Base-by-base conservation (phyloP, 352 stramenopile species). In the Globisporangium viniferum region DNA sequence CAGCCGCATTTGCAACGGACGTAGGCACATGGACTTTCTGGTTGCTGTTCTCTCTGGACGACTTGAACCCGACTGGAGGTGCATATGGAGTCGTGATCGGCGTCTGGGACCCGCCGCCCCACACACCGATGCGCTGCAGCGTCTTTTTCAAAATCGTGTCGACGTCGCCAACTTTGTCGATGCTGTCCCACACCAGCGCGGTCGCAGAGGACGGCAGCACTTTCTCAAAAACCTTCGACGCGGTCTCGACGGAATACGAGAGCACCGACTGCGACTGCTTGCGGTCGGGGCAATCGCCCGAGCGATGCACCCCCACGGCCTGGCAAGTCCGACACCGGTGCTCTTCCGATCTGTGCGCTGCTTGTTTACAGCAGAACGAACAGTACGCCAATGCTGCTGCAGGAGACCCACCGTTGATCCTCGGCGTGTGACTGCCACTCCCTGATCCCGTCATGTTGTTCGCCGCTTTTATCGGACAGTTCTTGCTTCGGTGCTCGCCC, bases 41-140 rank as follows among this genome's bases (percentile, higher is more conserved):
- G 27, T 14, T 70, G 27, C 33, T 51, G 54, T 31, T 61, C 51
- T 33, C 53, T 56, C 24, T 77, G 49, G 35, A 71, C 15, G 33
- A 62, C 60, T 35, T 62, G 58, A 29, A 68, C 33, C 15, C 58
- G 24, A 62, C 31, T 0, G 65, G 66, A 1, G 73, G 68, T 1
- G 80, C 76, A 60, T 91, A 91, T 3, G 87, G 87, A 18, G 87
- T 94, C 33, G 83, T 93, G 54, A 94, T 92, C 9, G 85, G 87
- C 1, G 87, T 93, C 72, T 93, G 87, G 0, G 87, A 94, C 5
- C 85, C 85, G 41, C 85, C 87, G n/a, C 86, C 82, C 87, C 87
- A 94, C 5, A 93, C 80, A 10, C 87, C 85, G 51, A 94, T 79
- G 29, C 80, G 76, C 33, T 91, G 83, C 7, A 94, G 71, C 54